phyloP scores from a whole-genome alignment of 1,139 yeast genomes.

The Spencermartinsiella ligniputridi region DNA sequence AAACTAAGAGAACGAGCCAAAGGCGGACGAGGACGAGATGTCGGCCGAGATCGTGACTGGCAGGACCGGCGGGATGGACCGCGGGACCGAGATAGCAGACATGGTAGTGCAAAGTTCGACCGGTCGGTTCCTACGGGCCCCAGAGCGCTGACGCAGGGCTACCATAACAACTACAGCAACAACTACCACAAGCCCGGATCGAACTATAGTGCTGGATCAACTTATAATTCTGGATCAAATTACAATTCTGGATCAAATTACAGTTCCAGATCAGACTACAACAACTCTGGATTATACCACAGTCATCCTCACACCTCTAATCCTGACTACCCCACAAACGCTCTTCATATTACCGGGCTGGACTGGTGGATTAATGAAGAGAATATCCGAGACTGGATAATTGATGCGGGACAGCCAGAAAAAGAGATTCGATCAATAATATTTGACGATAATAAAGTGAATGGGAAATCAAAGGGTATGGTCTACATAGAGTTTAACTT shows the following conservation, averaged over 20 bases:
- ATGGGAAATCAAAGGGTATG: conserved; percentile 32
- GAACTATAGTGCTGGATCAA: neutral
- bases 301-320: neutral
- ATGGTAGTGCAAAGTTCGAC: neutral
- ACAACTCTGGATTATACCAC: neutral
- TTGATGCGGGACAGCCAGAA: conserved; percentile 23
- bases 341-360: conserved; percentile 22
- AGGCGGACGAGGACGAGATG: conserved; percentile 7
- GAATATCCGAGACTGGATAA: conserved; percentile 32
- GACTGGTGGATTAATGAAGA: conserved; percentile 35
- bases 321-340: conserved; percentile 13
- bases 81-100: conserved; percentile 4
- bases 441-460: conserved; percentile 33
- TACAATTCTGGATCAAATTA: neutral
- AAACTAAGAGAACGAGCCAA: neutral
- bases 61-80: conserved; percentile 10
- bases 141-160: neutral
- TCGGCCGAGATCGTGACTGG: conserved; percentile 13
- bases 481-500: conserved; percentile 20
- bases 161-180: neutral
- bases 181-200: neutral
- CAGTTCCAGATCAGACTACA: neutral
- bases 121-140: neutral
- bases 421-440: conserved; percentile 22
- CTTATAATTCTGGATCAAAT: no score